Base-by-base conservation (phyloP, 2,329 filamentous ascomycete genomes). In the Passalora sequoiae region DNA sequence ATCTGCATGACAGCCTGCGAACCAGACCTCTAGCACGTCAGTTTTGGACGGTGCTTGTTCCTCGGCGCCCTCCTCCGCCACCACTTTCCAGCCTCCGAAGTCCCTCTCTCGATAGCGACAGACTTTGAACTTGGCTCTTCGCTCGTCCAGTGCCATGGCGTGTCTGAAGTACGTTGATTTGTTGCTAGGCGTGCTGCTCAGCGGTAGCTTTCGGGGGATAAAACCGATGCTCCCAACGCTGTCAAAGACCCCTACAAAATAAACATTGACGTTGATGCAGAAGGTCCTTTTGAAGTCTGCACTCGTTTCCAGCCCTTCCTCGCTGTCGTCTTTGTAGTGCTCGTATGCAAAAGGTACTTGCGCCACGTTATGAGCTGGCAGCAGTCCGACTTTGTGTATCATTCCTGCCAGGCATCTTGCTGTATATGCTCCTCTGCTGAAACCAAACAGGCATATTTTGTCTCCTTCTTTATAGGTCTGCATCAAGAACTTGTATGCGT, bases 331-430 rank as follows among this genome's bases (percentile, higher is more conserved):
- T 38, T 67, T 68, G 58, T 70, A 72, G 54, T 69, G 69, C 22
- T 68, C 51, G 49, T 71, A 72, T 6, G 69, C 69, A 49, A 71
- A 70, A 4, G 53, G 55, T 8, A 71, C 54, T 43, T 70, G 68
- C 3, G 61, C 58, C 1, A 37, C 53, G 54, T 60, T 70, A 41
- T 48, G 63, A 4, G 59, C 56, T 20, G 61, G 61, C 2, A 64
- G 40, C 3, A 63, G 51, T 4, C 67, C 66, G 19, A 69, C 66
- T 49, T 69, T 69, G 54, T 69, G 66, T 6, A 69, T 55, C 66
- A 70, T 69, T 2, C 66, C 67, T 20, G 65, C 61, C 3, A 76
- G 59, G 41, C 73, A 76, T 3, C 72, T 65, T 12, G 72, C 72
- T 1, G 72, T 75, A 40, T 76, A 76, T 4, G 71, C 68, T 10